Evolutionary conservation across 1,284 basidiomycete genomes (phyloP), one percentile per base, ranked within the genome.

Genomic region (Ustilago lituana): DNA sequence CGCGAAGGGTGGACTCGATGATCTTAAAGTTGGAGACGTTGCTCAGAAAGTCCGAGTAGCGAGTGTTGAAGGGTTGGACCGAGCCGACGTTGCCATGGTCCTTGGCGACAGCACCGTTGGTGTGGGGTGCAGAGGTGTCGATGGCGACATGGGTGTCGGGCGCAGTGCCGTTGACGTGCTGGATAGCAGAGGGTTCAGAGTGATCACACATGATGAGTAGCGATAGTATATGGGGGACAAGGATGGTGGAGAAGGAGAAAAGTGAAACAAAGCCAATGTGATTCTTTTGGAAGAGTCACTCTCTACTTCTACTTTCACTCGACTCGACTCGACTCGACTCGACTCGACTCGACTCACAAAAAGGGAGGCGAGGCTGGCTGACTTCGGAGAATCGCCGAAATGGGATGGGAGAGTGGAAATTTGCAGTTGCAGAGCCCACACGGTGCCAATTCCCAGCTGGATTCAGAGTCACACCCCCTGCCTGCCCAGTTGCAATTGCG

Each of bases 1-100:
- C 98, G 87, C 95, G 86, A 57, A 98, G 87, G 9, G 94, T 98
- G 77, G 91, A 93, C 85, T 98, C 94, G 82, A 98, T 98, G 85
- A 98, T 97, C 85, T 83, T 83, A 74, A 82, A 84, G 75, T 83
- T 83, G 49, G 82, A 82, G 32, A 78, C 75, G 67, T 83, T 80
- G 57, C 74, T 77, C 51, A 81, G 46, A 35, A 79, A 78, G 62
- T 81, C 79, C 20, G 72, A 75, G 62, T 73, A 73, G 36, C 74
- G 72, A 20, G 66, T 58, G 45, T 55, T 51, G 53, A 78, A 78
- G 15, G 76, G 76, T 63, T 75, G 73, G 11, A 64, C 59, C 19
- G 50, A 31, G 50, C 62, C 65, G 15, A 54, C 64, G 33, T 73
- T 64, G 52, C 71, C 68, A 9, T 50, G 54, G 45, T 69, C 60